phyloP scores from a whole-genome alignment of 306 rosid species.

The Abrus precatorius region DNA sequence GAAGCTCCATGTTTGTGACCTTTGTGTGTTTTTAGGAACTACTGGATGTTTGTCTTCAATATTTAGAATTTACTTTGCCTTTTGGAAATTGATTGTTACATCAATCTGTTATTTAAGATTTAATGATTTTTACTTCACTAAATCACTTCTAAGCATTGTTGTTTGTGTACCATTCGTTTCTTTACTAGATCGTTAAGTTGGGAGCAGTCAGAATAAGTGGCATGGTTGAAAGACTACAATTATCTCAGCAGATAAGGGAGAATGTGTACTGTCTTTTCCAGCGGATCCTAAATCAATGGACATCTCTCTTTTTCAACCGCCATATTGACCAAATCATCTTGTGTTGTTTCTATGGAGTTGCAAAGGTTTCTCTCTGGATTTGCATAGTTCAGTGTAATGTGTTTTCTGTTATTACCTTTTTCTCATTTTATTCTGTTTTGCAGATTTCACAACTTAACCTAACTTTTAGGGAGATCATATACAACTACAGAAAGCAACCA shows the following conservation, averaged over 20 bases:
- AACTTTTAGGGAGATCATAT: slow-evolving; percentile 87
- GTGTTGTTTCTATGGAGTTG: slow-evolving; percentile 95
- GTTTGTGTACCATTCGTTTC: slow-evolving; percentile 43
- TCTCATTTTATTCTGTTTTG: slow-evolving; percentile 54
- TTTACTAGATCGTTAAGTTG: slow-evolving; percentile 77
- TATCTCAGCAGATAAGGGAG: slow-evolving; percentile 91
- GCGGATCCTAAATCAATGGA: slow-evolving; percentile 79
- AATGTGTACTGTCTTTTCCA: slow-evolving; percentile 92
- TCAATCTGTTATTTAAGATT: neutral
- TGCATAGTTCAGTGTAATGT: slow-evolving; percentile 30
- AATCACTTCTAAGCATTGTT: slow-evolving; percentile 36
- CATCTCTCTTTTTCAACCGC: slow-evolving; percentile 88
- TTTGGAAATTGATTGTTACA: slow-evolving; percentile 24
- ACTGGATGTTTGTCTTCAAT: neutral
- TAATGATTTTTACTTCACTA: slow-evolving; percentile 12
- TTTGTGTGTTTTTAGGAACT: slow-evolving; percentile 19
- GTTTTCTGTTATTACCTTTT: slow-evolving; percentile 34
- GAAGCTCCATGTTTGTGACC: slow-evolving; percentile 14
- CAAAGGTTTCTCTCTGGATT: slow-evolving; percentile 67
- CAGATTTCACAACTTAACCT: slow-evolving; percentile 94
- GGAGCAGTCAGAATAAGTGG: slow-evolving; percentile 98
- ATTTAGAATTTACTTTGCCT: slow-evolving; percentile 20
- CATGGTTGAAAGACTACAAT: slow-evolving; percentile 96
- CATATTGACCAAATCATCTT: slow-evolving; percentile 97
- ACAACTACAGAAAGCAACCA: slow-evolving; percentile 94